These are phyloP conservation scores for Ogataea methanolica DNA, from an alignment of 805 yeast species.

Conservation along the genomic window DNA sequence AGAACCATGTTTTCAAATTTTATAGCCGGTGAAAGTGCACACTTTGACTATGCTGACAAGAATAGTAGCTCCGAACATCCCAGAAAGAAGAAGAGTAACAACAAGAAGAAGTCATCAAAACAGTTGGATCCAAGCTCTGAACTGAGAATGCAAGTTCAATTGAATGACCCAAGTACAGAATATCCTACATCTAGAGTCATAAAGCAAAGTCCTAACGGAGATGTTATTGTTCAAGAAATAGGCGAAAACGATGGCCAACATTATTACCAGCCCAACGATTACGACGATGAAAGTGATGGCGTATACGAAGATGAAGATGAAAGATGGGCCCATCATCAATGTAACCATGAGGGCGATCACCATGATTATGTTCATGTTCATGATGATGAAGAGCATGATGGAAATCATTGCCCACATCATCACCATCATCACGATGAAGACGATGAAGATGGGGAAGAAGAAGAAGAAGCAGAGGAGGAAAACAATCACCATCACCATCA, in stretches of 20 bases:
- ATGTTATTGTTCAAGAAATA: constrained; percentile 64
- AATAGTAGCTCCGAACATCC: not conserved
- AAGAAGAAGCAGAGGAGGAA: constrained; percentile 10
- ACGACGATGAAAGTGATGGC: constrained; percentile 13
- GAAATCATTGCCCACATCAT: constrained; percentile 8
- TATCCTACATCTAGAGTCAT: constrained; percentile 72
- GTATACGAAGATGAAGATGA: constrained; percentile 5
- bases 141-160: constrained; percentile 35
- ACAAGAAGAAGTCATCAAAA: constrained; percentile 12
- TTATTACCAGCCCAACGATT: constrained; percentile 4
- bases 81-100: constrained; percentile 13
- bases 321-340: constrained; percentile 8
- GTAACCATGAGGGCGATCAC: constrained; percentile 12
- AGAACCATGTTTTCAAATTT: constrained; percentile 15
- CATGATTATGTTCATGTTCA: constrained; percentile 4
- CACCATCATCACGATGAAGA: constrained; percentile 7
- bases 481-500: constrained; percentile 11
- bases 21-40: constrained; percentile 28
- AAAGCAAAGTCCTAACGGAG: constrained; percentile 65
- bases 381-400: constrained; percentile 9
- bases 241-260: constrained; percentile 12
- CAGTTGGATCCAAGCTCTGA: not conserved
- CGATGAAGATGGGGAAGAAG: constrained; percentile 6
- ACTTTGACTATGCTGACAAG: constrained; percentile 24
- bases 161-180: constrained; percentile 53